These are phyloP conservation scores for Combretum micranthum DNA, from an alignment of 345 rosid species.

Conservation along the genomic window DNA sequence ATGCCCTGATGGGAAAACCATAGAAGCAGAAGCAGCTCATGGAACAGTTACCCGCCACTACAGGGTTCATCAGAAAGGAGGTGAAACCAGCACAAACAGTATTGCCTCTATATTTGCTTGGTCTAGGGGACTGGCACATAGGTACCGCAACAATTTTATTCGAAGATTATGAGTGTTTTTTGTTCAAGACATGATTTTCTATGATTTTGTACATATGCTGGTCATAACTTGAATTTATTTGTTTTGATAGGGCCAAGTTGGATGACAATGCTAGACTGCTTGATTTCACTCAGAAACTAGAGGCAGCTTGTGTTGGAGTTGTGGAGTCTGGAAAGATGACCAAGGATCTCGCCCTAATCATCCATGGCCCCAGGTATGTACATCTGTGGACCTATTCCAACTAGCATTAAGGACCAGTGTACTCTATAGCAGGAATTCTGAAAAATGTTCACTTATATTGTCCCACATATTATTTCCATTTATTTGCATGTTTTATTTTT, in stretches of 20 bases:
- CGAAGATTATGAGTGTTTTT: not conserved
- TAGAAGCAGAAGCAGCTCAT: slow-evolving; percentile 99
- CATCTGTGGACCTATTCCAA: not conserved
- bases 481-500: not conserved
- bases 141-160: slow-evolving; percentile 26
- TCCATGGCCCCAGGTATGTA: slow-evolving; percentile 73
- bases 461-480: not conserved
- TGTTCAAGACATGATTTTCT: not conserved
- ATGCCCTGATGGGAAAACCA: slow-evolving; percentile 97
- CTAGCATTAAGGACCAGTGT: too few relatives aligned
- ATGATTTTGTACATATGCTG: not conserved
- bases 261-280: slow-evolving; percentile 71
- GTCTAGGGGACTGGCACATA: slow-evolving; percentile 97
- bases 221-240: not conserved
- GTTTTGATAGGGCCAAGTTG: slow-evolving; percentile 66
- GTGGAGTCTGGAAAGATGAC: slow-evolving; percentile 99
- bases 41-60: slow-evolving; percentile 96
- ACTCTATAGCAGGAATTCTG: too few relatives aligned
- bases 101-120: slow-evolving; percentile 99
- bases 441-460: too few relatives aligned
- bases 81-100: slow-evolving; percentile 99
- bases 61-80: slow-evolving; percentile 98
- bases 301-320: slow-evolving; percentile 76
- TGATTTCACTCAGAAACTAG: slow-evolving; percentile 86
- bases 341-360: slow-evolving; percentile 89